A percentile compares a stretch with the other conserved stretches of the same genome.
These are phyloP conservation scores for Lactifluus echinatus DNA, from an alignment of 768 basidiomycete genomes.

Conservation along the genomic window DNA sequence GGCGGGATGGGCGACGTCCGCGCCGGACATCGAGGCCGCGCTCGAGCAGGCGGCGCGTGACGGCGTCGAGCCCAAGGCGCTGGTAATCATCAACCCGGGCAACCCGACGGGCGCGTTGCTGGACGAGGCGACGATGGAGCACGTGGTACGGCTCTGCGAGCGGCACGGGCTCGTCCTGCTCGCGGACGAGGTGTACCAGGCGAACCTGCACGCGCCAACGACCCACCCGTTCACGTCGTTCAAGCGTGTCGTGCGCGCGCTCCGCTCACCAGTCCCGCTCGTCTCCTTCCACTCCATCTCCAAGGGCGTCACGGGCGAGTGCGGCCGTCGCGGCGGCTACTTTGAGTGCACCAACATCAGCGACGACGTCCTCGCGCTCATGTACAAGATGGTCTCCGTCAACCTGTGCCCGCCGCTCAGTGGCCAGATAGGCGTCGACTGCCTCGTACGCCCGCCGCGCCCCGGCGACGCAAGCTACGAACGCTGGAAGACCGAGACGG, in stretches of 20 bases:
- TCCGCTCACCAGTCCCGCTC: constrained; percentile 69
- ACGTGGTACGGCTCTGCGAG: constrained; percentile 79
- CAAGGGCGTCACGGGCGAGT: constrained; percentile 94
- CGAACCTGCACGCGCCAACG: constrained; percentile 67
- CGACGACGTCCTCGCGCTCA: constrained; percentile 67
- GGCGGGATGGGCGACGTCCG: constrained; percentile 74
- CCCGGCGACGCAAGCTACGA: constrained; percentile 65
- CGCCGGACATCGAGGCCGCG: constrained; percentile 53
- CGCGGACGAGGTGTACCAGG: constrained; percentile 98
- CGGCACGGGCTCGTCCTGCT: constrained; percentile 79
- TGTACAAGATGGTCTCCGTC: constrained; percentile 96
- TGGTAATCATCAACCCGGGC: constrained; percentile 98
- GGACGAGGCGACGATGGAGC: constrained; percentile 56
- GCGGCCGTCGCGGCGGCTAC: constrained; percentile 95
- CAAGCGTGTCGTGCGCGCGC: constrained; percentile 72
- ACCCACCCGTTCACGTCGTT: constrained; percentile 83
- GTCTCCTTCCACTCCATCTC: constrained; percentile 97
- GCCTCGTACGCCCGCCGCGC: constrained; percentile 85
- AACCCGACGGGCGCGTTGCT: constrained; percentile 93
- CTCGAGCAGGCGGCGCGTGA: constrained; percentile 55
- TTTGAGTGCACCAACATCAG: constrained; percentile 85
- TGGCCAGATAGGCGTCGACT: constrained; percentile 92
- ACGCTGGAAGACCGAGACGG: constrained; percentile 79
- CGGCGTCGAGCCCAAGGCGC: constrained; percentile 62
- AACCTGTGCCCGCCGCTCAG: constrained; percentile 81